Percentiles rank a stretch among this genome's conserved stretches.
phyloP scores from a whole-genome alignment of 1,284 basidiomycete species.

The Apiotrichum sp. region DNA sequence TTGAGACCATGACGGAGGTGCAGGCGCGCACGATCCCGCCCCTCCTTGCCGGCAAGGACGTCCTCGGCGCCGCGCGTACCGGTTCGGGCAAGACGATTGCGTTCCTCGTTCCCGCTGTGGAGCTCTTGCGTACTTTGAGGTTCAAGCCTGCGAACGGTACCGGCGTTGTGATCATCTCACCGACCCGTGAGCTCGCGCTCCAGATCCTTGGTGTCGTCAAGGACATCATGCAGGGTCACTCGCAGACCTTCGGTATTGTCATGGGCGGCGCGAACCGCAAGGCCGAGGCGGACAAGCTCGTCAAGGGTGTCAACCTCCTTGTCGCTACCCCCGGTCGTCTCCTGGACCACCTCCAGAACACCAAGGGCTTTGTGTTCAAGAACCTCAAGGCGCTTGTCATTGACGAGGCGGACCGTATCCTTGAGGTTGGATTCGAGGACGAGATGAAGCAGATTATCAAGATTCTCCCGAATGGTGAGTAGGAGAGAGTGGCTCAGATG shows the following conservation, averaged over 20 bases:
- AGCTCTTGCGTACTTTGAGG: slow-evolving; percentile 84
- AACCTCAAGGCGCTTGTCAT: slow-evolving; percentile 94
- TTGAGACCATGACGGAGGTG: slow-evolving; percentile 90
- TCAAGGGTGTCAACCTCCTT: slow-evolving; percentile 91
- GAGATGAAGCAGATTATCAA: slow-evolving; percentile 97
- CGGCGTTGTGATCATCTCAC: slow-evolving; percentile 90
- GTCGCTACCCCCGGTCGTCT: slow-evolving; percentile 91
- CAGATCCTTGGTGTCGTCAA: slow-evolving; percentile 98
- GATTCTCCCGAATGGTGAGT: slow-evolving; percentile 75
- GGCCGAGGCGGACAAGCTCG: slow-evolving; percentile 90
- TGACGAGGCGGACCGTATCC: slow-evolving; percentile 96
- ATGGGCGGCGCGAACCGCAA: slow-evolving; percentile 95
- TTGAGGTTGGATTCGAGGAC: slow-evolving; percentile 99
- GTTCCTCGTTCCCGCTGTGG: slow-evolving; percentile 90
- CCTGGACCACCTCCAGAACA: slow-evolving; percentile 91
- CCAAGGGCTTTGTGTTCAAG: slow-evolving; percentile 91
- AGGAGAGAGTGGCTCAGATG: background rate
- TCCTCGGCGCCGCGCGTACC: slow-evolving; percentile 91
- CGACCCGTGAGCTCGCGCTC: slow-evolving; percentile 92
- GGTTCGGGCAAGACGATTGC: slow-evolving; percentile 98
- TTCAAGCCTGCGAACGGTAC: slow-evolving; percentile 98
- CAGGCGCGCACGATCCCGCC: slow-evolving; percentile 93
- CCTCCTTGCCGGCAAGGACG: slow-evolving; percentile 92
- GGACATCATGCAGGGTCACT: slow-evolving; percentile 90
- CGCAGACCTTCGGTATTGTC: slow-evolving; percentile 95